Percentiles rank a stretch among this genome's conserved stretches.
These are phyloP conservation scores for Citrus reticulata DNA, from an alignment of 345 rosid genomes.

Conservation along the genomic window DNA sequence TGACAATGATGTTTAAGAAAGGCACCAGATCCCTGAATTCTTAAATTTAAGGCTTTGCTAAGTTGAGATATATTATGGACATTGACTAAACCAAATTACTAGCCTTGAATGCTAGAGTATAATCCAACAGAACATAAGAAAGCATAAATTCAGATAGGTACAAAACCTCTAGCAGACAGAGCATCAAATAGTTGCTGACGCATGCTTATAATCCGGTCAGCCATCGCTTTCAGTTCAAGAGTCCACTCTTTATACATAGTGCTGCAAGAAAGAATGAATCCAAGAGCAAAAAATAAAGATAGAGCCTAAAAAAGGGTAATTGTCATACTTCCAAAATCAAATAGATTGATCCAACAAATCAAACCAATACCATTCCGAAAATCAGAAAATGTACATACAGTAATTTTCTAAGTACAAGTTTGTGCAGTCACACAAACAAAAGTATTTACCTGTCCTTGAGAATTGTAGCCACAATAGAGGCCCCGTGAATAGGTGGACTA, in stretches of 20 bases:
- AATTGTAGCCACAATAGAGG: constrained; percentile 65
- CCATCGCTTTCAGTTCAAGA: constrained; percentile 70
- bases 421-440: background rate
- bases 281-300: constrained; percentile 4
- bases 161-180: constrained; percentile 46
- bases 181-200: constrained; percentile 64
- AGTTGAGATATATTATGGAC: background rate
- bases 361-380: background rate
- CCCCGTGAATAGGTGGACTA: constrained; percentile 73
- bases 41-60: background rate
- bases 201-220: constrained; percentile 68
- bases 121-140: background rate
- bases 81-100: background rate
- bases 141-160: constrained; percentile 1
- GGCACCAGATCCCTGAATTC: background rate
- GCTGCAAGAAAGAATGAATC: constrained; percentile 28
- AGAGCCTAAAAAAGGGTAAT: background rate
- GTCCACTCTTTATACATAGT: constrained; percentile 65
- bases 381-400: background rate
- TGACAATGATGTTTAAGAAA: background rate
- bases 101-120: background rate
- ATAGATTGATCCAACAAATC: background rate
- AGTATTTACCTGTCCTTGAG: constrained; percentile 50
- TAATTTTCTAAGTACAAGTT: background rate
- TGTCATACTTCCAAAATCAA: background rate